Evolutionary conservation across 345 rosid genomes (phyloP), one percentile per base, ranked within the genome.

Genomic region (Turritis glabra): DNA sequence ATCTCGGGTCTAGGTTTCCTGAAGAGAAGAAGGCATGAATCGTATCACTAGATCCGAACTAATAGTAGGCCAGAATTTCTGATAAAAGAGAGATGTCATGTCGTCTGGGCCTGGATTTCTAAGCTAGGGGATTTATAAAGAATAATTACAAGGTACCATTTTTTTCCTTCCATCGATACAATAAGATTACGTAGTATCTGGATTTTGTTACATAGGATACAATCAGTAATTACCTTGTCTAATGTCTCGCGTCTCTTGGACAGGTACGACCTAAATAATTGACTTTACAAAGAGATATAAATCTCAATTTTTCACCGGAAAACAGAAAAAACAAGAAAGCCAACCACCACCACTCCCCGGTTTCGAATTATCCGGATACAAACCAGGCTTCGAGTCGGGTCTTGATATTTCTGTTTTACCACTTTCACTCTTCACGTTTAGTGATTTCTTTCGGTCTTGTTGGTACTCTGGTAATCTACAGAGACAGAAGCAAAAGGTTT

Each of bases 291-390:
- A 58, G 33, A 41, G 17, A 23, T 5, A 46, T 55, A 7, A 7
- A 63, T 46, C 38, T 77, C 67, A 70, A 2, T 23, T 29, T 57
- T 71, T 71, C 46, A 26, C 60, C 3, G 72, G 12, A 27, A 77
- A 77, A 50, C 80, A 77, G 29, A 48, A 64, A n/a, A 71, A 71
- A 48, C 80, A 77, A 47, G 80, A 56, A 21, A 64, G 67, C 80
- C 72, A 77, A 12, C 76, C 72, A 21, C 55, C 61, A 23, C 35
- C 60, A 50, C 27, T 13, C 5, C 40, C 48, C 2, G 54, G 58
- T 56, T 77, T 71, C 18, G 48, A 61, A 22, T 14, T 38, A 37
- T 64, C 53, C 22, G 9, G 2, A 21, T 7, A 29, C 8, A 30
- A 30, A 27, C 30, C 51, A 21, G 37, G 0, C 23, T 30, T 60